Base-by-base conservation (phyloP, 768 basidiomycete genomes). In the Podaxis mareebaensis region DNA sequence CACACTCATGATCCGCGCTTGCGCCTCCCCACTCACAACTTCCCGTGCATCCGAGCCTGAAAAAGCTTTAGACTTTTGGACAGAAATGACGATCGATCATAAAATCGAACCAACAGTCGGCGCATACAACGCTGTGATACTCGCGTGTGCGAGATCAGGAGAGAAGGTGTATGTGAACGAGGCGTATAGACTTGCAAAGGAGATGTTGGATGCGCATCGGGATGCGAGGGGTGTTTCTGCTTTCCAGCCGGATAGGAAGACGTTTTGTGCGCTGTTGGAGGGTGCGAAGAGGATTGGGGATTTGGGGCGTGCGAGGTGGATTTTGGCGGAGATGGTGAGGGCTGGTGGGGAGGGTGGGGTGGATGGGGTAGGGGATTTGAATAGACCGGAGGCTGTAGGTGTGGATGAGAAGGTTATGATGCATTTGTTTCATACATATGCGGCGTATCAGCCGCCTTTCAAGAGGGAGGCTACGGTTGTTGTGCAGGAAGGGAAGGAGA, bases 21-120 rank as follows among this genome's bases (percentile, higher is more conserved):
- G 96, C 66, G 90, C 90, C 0, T 80, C 81, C 4, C 78, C 83
- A 3, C 69, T 80, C 1, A 77, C 78, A 24, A 68, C 73, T 1
- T 73, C 82, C 12, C 76, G 77, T 40, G 68, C 76, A n/a, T 86
- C 91, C 1, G 90, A 96, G 67, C 93, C 95, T 0, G 94, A 97
- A 71, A 88, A 92, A 48, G 97, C 96, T 0, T 79, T 96, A 63
- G 97, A 99, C 71, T 79, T 99, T 0, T 97, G 92, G 85, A 87
- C 84, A 26, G 96, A 99, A 73, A 95, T 99, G 94, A 92, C 90
- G 2, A 74, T 84, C 1, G 92, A 94, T 69, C 82, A 83, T 33
- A 67, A 78, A 2, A 74, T 95, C 13, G 65, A 75, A 11, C 94
- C 96, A 0, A 87, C 86, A 0, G 78, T 79, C 1, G 84, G 79